Evolutionary conservation across 2,329 filamentous ascomycete genomes (phyloP), one percentile per base, ranked within the genome.

Genomic region (Alternaria conjuncta): DNA sequence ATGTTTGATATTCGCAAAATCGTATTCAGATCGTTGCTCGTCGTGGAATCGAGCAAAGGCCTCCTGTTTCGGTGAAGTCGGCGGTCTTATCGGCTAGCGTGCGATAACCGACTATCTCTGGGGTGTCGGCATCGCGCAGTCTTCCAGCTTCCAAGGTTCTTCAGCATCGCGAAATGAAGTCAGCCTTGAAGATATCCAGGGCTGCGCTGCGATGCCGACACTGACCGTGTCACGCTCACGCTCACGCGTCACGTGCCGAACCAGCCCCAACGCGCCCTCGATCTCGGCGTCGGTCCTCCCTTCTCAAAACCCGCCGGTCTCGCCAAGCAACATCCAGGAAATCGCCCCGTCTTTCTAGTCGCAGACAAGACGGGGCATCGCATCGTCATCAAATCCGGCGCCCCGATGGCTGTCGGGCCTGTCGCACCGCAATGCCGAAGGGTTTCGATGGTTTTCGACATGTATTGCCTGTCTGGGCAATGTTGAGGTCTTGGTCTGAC

Each of bases 391-490:
- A 21, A 47, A 23, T 13, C 60, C 32, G 36, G 32, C 23, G 10
- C 50, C 36, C 60, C 60, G 60, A 60, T 23, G 45, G 12, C 56
- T 46, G 44, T 63, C 60, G 60, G 60, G 44, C 56, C 13, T 58
- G 56, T 50, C 25, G 43, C 32, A 44, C 43, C 26, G 32, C 36
- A 18, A 44, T 49, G 23, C 60, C 60, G 60, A 63, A 55, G 28
- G 23, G 12, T 41, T 55, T 60, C 56, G n/a, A 63, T 32, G 50
- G 50, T n/a, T 50, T 50, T 46, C 7, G 6, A 20, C 4, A 5
- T 7, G 9, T 50, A n/a, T 50, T 63, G 32, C 60, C 60, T 28
- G 11, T 49, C 50, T 55, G 15, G 60, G 60, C 36, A 26, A 25
- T 41, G 20, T 44, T 47, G 44, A 13, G 6, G 6, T 45, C 21